phyloP scores from a whole-genome alignment of 2,329 filamentous ascomycete genomes.

The Botryotinia convoluta region DNA sequence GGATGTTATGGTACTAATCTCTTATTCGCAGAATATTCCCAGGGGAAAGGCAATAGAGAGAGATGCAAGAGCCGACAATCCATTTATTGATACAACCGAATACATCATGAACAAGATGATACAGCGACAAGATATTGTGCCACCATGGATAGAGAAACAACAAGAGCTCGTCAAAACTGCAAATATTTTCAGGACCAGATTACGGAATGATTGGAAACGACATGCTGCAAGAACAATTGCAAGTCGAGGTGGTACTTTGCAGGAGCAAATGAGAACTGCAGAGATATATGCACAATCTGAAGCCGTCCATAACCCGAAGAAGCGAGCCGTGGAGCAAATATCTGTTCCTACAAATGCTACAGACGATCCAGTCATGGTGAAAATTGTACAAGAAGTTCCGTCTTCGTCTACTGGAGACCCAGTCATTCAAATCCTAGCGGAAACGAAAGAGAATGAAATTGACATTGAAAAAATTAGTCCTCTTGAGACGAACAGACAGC shows the following conservation, averaged over 20 bases:
- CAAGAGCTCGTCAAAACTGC: slow-evolving; percentile 76
- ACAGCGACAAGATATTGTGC: slow-evolving; percentile 89
- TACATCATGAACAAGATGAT: slow-evolving; percentile 99
- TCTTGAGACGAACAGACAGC: slow-evolving; percentile 12
- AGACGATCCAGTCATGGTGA: slow-evolving; percentile 49
- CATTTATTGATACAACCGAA: slow-evolving; percentile 93
- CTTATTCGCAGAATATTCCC: slow-evolving; percentile 61
- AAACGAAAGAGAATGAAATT: slow-evolving; percentile 24
- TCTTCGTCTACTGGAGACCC: slow-evolving; percentile 21
- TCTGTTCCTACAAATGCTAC: slow-evolving; percentile 48
- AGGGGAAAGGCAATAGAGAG: slow-evolving; percentile 76
- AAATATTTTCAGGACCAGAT: slow-evolving; percentile 66
- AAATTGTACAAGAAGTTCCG: slow-evolving; percentile 42
- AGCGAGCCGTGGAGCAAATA: slow-evolving; percentile 47
- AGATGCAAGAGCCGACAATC: slow-evolving; percentile 79
- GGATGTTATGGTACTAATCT: slow-evolving; percentile 7
- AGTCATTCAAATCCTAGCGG: slow-evolving; percentile 24
- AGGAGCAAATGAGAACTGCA: slow-evolving; percentile 70
- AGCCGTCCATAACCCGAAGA: slow-evolving; percentile 58
- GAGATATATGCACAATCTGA: slow-evolving; percentile 76
- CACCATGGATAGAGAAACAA: slow-evolving; percentile 98
- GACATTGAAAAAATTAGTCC: slow-evolving; percentile 8
- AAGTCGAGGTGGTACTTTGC: slow-evolving; percentile 69
- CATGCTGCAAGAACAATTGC: slow-evolving; percentile 79
- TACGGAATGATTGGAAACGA: slow-evolving; percentile 80